Percentiles rank a stretch among this genome's conserved stretches.
Evolutionary conservation across 371 early-diverging fungal species (phyloP).

Genomic region (Actinomucor elegans): DNA sequence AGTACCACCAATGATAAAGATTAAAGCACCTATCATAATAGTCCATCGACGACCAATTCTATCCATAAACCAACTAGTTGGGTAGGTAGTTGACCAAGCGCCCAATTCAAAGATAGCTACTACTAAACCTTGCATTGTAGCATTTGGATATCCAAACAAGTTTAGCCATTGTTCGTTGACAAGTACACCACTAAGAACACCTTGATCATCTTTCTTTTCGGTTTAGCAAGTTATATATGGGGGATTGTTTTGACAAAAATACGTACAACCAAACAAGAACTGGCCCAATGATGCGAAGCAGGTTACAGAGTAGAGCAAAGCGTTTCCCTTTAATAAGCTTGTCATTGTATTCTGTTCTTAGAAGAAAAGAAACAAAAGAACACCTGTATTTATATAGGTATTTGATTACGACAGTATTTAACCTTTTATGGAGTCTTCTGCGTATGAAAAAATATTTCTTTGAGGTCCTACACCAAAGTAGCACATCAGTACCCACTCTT

Average conservation of each 20-base stretch:
- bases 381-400: no score
- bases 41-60: conserved; percentile 44
- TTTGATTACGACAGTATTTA: no score
- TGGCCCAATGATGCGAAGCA: conserved; percentile 43
- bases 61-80: conserved; percentile 42
- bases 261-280: conserved; percentile 47
- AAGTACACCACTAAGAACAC: conserved; percentile 39
- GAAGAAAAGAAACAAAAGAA: no score
- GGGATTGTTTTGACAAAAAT: no score
- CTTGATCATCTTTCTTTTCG: conserved; percentile 41
- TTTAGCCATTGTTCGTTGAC: conserved; percentile 38
- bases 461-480: no score
- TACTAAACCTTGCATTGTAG: conserved; percentile 38
- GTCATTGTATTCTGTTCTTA: no score
- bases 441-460: no score
- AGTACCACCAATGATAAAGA: conserved; percentile 50
- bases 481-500: no score
- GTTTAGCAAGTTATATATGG: no score
- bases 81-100: conserved; percentile 38
- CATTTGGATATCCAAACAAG: conserved; percentile 26
- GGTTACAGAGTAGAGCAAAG: conserved; percentile 29
- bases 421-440: no score
- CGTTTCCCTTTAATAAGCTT: conserved; percentile 18
- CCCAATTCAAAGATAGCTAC: conserved; percentile 47
- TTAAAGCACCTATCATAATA: conserved; percentile 44